phyloP scores from a whole-genome alignment of 2,329 filamentous ascomycete species.

The Ceratocystis papillata region DNA sequence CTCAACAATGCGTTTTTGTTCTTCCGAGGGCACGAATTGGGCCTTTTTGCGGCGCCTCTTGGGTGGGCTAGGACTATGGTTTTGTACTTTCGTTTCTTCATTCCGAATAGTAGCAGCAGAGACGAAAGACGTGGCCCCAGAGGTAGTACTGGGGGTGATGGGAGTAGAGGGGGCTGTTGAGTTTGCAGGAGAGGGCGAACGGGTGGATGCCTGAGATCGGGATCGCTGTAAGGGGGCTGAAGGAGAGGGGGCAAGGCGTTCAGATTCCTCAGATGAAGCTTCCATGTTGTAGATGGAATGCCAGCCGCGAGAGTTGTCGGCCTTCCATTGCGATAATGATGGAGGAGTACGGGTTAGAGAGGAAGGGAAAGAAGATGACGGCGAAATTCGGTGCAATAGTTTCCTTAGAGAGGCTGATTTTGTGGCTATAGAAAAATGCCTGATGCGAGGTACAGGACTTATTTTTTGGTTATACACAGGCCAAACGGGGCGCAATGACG shows the following conservation, averaged over 20 bases:
- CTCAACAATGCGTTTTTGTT: slow-evolving; percentile 28
- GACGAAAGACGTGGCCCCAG: background rate
- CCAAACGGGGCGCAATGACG: too few relatives aligned
- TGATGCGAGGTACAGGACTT: background rate
- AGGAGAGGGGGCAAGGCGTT: background rate
- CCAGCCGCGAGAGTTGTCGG: background rate
- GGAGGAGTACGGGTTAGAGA: background rate
- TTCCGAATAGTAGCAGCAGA: background rate
- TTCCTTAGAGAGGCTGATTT: too few relatives aligned
- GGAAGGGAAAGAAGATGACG: background rate
- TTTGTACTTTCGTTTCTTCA: background rate
- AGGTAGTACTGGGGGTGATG: background rate
- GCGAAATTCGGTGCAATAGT: background rate
- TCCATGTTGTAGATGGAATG: slow-evolving; percentile 6
- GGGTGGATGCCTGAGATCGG: background rate
- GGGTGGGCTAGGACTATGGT: background rate
- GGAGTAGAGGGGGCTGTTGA: background rate
- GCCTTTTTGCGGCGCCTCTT: background rate
- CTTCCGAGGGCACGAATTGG: slow-evolving; percentile 26
- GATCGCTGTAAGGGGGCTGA: background rate
- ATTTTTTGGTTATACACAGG: too few relatives aligned
- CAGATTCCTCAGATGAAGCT: background rate
- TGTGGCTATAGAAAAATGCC: background rate
- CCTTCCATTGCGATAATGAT: background rate
- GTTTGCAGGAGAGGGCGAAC: background rate